phyloP scores from a whole-genome alignment of 176 grass and related monocot species.

The Olyra latifolia region DNA sequence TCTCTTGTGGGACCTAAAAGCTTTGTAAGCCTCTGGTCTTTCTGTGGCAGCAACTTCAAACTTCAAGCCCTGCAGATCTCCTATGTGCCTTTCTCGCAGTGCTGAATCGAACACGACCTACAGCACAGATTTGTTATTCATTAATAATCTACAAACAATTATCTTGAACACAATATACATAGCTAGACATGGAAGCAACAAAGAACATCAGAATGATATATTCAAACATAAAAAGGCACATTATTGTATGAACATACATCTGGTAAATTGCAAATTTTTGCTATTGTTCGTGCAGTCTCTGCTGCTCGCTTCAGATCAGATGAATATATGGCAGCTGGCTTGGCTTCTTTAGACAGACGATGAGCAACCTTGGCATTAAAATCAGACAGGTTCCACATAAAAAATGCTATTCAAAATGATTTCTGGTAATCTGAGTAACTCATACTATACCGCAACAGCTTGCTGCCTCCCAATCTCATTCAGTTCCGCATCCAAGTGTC shows the following conservation, averaged over 20 bases:
- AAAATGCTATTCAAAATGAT: slow-evolving; percentile 4
- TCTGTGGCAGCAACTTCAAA: slow-evolving; percentile 54
- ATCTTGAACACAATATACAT: slow-evolving; percentile 4
- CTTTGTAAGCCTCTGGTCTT: slow-evolving; percentile 69
- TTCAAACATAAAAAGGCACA: neutral
- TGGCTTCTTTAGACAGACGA: slow-evolving; percentile 70
- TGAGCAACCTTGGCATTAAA: slow-evolving; percentile 54
- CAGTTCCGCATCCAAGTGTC: slow-evolving; percentile 74
- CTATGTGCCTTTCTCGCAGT: slow-evolving; percentile 77
- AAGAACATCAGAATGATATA: neutral
- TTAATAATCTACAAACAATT: slow-evolving; percentile 22
- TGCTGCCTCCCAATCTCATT: slow-evolving; percentile 86
- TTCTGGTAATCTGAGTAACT: neutral
- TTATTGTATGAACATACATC: slow-evolving; percentile 49
- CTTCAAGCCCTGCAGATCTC: slow-evolving; percentile 84
- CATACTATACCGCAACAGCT: slow-evolving; percentile 67
- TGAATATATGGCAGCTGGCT: slow-evolving; percentile 70
- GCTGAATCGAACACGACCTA: slow-evolving; percentile 65
- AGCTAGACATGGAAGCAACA: neutral
- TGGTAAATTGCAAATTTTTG: slow-evolving; percentile 60
- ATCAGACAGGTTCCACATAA: slow-evolving; percentile 40
- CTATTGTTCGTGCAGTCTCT: slow-evolving; percentile 77
- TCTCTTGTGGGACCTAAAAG: slow-evolving; percentile 63
- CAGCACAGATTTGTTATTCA: neutral
- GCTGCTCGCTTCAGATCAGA: slow-evolving; percentile 89